phyloP scores from a whole-genome alignment of 2,329 filamentous ascomycete species.

The Malbranchea zuffiana region DNA sequence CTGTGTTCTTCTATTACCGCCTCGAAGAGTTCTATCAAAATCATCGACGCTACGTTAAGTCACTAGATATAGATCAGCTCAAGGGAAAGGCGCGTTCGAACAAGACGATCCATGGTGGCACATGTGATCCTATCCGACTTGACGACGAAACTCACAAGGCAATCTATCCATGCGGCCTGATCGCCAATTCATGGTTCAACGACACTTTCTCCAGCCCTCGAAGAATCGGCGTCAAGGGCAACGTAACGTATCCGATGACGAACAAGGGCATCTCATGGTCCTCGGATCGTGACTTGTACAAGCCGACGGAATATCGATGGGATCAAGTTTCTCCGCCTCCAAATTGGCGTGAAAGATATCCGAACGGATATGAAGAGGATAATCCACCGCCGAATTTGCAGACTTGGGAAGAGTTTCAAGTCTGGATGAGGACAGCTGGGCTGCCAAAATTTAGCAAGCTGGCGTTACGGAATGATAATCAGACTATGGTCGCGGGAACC shows the following conservation, averaged over 20 bases:
- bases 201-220: constrained; percentile 66
- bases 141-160: constrained; percentile 47
- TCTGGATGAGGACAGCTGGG: constrained; percentile 97
- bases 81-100: constrained; percentile 57
- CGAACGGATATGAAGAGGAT: constrained; percentile 54
- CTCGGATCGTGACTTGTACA: constrained; percentile 72
- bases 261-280: constrained; percentile 73
- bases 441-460: constrained; percentile 92
- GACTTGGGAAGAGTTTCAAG: constrained; percentile 75
- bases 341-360: constrained; percentile 68
- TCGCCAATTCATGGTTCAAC: constrained; percentile 96
- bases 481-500: constrained; percentile 54
- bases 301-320: constrained; percentile 53
- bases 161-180: constrained; percentile 90
- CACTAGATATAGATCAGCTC: constrained; percentile 72
- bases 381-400: constrained; percentile 61
- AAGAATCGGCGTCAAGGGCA: constrained; percentile 42
- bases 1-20: constrained; percentile 87
- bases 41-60: constrained; percentile 89
- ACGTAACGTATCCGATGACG: constrained; percentile 61
- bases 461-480: constrained; percentile 66
- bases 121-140: constrained; percentile 62
- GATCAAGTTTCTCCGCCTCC: constrained; percentile 66
- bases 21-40: constrained; percentile 99
- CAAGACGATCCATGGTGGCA: constrained; percentile 52